These are phyloP conservation scores for Aspergillus flavus DNA, from an alignment of 2,329 filamentous ascomycete species.

Conservation along the genomic window DNA sequence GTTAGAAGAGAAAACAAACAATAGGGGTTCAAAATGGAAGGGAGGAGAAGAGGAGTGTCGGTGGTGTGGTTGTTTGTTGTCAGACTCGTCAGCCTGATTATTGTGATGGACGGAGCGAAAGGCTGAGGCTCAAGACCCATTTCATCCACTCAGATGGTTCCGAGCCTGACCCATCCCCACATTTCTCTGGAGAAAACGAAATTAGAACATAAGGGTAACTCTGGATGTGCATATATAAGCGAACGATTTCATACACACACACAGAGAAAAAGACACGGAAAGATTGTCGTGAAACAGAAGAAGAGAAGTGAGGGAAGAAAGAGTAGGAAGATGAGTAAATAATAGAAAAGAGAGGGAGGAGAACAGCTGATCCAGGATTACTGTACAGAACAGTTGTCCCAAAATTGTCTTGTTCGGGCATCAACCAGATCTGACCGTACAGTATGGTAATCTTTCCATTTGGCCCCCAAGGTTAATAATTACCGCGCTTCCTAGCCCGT, in stretches of 20 bases:
- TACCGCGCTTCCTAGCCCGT: no score
- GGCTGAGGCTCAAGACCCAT: slow-evolving; percentile 4
- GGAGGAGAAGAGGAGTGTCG: neutral
- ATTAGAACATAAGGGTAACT: neutral
- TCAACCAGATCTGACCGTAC: neutral
- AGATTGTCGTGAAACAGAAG: neutral
- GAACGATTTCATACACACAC: neutral
- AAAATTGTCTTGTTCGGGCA: neutral
- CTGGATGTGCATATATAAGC: neutral
- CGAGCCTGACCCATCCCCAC: neutral
- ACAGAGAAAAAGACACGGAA: neutral
- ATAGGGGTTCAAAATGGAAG: neutral
- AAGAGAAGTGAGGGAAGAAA: neutral
- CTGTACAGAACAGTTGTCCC: neutral
- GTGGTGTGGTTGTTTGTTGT: slow-evolving; percentile 2
- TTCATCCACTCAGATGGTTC: neutral
- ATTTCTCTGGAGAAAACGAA: neutral
- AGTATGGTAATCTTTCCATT: neutral
- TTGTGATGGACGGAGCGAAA: neutral
- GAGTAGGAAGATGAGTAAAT: neutral
- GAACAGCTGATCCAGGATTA: neutral
- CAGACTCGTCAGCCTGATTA: slow-evolving; percentile 1
- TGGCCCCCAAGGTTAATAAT: neutral
- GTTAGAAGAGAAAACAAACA: neutral
- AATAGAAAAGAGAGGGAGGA: neutral